Evolutionary conservation across 2,329 filamentous ascomycete genomes (phyloP), one percentile per base, ranked within the genome.

Genomic region (Colletotrichum sp.): DNA sequence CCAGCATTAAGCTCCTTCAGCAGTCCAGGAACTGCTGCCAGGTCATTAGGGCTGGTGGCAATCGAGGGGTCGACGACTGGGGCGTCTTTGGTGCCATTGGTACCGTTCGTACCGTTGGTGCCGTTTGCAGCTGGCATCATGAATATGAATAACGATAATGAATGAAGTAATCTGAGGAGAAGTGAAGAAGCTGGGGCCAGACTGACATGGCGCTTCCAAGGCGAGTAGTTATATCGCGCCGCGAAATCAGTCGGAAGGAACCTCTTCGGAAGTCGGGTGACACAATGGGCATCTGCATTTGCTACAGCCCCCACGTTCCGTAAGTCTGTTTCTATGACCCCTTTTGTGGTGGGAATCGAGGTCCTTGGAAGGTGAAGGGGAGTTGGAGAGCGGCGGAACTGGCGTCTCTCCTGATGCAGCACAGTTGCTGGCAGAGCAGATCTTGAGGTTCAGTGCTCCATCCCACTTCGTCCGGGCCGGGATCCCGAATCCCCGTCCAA

Each of bases 21-120:
- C 3, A 79, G 69, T 9, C 28, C 30, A 2, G 76, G 55, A 6
- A 79, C 76, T 10, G 75, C 76, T 2, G 65, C 73, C n/a, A 75
- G 26, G 26, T 80, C 68, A 44, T 71, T 79, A 5, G 79, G 75
- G 21, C 62, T 67, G 4, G 75, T 78, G 62, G 76, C 78, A 12
- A 80, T 65, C 1, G 79, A 74, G 13, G 57, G 12, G 10, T 60
- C 63, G 8, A 68, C 34, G 24, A 24, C 15, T 15, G 49, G 13
- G 12, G 16, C 32, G 18, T n/a, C 26, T 13, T 60, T 68, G 18
- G 21, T 4, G 6, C 28, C 69, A 28, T 55, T 64, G 6, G 30
- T 63, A 21, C 30, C 18, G 60, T 63, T 63, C 26, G 30, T 18
- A 13, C 16, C 69, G 16, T 55, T 65, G 13, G 64, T 67, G 18